These are phyloP conservation scores for Cornus controversa DNA, from an alignment of 148 eudicot genomes.

Conservation along the genomic window DNA sequence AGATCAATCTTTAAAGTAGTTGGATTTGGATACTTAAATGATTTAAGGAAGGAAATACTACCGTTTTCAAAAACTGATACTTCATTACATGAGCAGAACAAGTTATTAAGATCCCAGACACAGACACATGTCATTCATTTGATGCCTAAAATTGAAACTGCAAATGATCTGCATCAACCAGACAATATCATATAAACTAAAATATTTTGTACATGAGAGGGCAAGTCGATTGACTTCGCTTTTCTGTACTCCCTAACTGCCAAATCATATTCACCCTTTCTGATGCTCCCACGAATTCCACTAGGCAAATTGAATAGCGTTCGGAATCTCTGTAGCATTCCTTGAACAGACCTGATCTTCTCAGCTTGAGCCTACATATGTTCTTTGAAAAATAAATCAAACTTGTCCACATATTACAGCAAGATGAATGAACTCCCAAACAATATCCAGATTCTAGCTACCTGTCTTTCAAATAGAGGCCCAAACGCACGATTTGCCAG, in stretches of 20 bases:
- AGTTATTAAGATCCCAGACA: not conserved
- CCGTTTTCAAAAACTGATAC: too few species aligned
- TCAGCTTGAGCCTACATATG: conserved; percentile 87
- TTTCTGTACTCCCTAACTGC: conserved; percentile 97
- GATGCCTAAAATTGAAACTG: not conserved
- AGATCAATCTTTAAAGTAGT: too few species aligned
- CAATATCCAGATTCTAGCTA: conserved; percentile 29
- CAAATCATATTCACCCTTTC: conserved; percentile 96
- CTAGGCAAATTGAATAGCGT: conserved; percentile 95
- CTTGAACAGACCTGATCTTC: conserved; percentile 99
- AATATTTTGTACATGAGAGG: conserved; percentile 70
- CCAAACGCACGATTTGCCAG: conserved; percentile 86
- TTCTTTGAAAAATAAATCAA: conserved; percentile 10
- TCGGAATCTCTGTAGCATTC: conserved; percentile 99
- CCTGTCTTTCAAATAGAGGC: conserved; percentile 98
- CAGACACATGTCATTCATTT: not conserved
- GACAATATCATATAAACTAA: not conserved
- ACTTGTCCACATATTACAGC: conserved; percentile 1
- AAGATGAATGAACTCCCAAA: conserved; percentile 3
- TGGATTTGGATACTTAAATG: too few species aligned
- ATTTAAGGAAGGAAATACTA: too few species aligned
- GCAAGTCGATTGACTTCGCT: conserved; percentile 94
- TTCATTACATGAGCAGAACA: not conserved
- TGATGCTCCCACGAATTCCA: conserved; percentile 79
- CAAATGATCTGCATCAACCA: not conserved